Percentiles rank a stretch among this genome's conserved stretches.
phyloP scores from a whole-genome alignment of 371 early-diverging fungal genomes.

The Lichtheimia ramosa region DNA sequence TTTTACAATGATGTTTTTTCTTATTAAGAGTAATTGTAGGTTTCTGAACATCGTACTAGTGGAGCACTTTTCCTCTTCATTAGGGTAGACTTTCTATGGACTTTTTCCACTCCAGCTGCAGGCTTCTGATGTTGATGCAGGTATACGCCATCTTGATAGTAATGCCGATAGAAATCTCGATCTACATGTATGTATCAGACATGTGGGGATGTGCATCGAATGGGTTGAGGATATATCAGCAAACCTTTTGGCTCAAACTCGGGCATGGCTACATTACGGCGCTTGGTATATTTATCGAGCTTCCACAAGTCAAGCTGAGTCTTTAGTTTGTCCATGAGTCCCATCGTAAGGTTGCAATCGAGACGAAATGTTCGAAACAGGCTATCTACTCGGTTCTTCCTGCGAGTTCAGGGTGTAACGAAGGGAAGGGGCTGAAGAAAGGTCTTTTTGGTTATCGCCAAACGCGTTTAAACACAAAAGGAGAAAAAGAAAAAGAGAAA shows the following conservation, averaged over 20 bases:
- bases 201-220: no score
- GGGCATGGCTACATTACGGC: constrained; percentile 44
- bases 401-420: neutral
- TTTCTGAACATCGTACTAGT: constrained; percentile 17
- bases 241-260: constrained; percentile 48
- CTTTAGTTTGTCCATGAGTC: constrained; percentile 50
- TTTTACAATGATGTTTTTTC: no score
- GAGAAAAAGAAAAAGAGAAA: no score
- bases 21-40: constrained; percentile 14
- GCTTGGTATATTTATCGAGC: constrained; percentile 51
- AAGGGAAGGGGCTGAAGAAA: neutral
- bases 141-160: constrained; percentile 66
- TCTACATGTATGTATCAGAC: constrained; percentile 19
- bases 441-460: no score
- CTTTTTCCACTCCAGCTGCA: neutral
- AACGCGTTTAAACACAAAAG: no score
- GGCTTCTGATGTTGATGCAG: constrained; percentile 35
- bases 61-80: constrained; percentile 9
- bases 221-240: neutral
- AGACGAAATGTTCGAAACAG: neutral
- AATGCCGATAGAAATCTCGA: constrained; percentile 53
- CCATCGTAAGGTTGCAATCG: constrained; percentile 26
- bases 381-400: neutral
- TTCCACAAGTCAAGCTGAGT: constrained; percentile 55
- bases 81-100: constrained; percentile 11